Evolutionary conservation across 495 filamentous ascomycete species (phyloP), one percentile per base, ranked within the genome.

Genomic region (Aspergillus conjunctus): DNA sequence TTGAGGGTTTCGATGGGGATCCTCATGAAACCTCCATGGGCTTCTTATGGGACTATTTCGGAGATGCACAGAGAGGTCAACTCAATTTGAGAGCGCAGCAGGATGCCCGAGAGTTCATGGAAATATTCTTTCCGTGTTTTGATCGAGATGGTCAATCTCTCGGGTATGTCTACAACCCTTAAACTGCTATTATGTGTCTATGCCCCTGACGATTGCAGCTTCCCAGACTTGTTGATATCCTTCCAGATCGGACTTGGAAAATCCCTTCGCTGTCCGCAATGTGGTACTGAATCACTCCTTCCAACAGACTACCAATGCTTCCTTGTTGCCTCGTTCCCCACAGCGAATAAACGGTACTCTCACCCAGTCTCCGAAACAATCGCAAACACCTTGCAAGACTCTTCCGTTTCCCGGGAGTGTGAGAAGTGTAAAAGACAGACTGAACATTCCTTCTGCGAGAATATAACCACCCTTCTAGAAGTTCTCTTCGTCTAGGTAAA

Each of bases 101-200:
- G 33, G 74, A 78, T 65, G 41, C 48, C 15, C 43, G 45, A 4
- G 68, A 72, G 26, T 73, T 72, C 43, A 26, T 70, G 9, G 54
- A 59, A 1, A 46, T 41, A 2, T 11, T 76, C 9, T 50, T 69
- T 7, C 4, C 17, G 0, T 59, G 64, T 18, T 46, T 77, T 10
- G 1, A 30, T 9, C 12, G 53, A 0, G 51, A 51, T 26, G 46
- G n/a, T 0, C 9, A 46, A 7, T 0, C 22, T 2, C 10, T 55
- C 3, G 21, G 46, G 67, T 72, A 50, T 51, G 66, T 62, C 11
- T 53, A 17, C n/a, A 7, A 21, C 20, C 37, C 37, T 20, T 30
- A 4, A 8, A 9, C 22, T 6, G 18, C 32, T 26, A 62, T 31
- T 14, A 21, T 14, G 21, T 7, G 4, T 18, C n/a, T 10, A 5